Base-by-base conservation (phyloP, 495 filamentous ascomycete genomes). In the Filosporella fistucella region DNA sequence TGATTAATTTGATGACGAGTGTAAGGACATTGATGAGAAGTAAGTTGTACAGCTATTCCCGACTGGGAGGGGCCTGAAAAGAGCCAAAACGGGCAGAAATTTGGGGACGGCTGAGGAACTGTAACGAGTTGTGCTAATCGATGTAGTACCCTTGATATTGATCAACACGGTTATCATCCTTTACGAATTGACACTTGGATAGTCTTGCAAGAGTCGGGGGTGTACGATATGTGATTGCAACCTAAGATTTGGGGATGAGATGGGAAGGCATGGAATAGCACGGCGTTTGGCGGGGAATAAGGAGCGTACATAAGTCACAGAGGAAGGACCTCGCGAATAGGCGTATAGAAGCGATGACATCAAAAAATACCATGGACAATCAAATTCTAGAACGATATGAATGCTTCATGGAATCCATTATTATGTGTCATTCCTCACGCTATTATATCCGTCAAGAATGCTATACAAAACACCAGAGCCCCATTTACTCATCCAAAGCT, bases 1-100 rank as follows among this genome's bases (percentile, higher is more conserved):
- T 89, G 21, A 76, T 97, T 54, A 91, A 94, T 64, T 65, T 97
- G 65, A 90, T 97, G 55, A 83, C 87, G 17, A 89, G 86, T 61
- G 88, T 96, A 52, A 71, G 93, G 68, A 96, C 89, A 43, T 67
- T 97, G 39, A 95, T 95, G 89, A 81, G 93, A 71, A 89, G 91
- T 97, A 78, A 45, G 89, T 81, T 21, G 20, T 20, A 36, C 35
- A 16, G 17, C 18, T 21, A 16, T 21, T 20, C 9, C 18, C 17
- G 20, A 44, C n/a, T n/a, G n/a, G n/a, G 22, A 13, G 17, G 17
- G 33, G 30, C 26, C 49, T 40, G 55, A 22, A 13, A 10, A 23
- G 33, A 22, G 38, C 23, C 23, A 52, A 30, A 37, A 22, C 5
- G 13, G 37, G 28, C 23, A 13, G 4, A 17, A 29, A 14, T 32